Evolutionary conservation across 2,329 filamentous ascomycete genomes (phyloP).

Genomic region (Scedosporium minutisporum): DNA sequence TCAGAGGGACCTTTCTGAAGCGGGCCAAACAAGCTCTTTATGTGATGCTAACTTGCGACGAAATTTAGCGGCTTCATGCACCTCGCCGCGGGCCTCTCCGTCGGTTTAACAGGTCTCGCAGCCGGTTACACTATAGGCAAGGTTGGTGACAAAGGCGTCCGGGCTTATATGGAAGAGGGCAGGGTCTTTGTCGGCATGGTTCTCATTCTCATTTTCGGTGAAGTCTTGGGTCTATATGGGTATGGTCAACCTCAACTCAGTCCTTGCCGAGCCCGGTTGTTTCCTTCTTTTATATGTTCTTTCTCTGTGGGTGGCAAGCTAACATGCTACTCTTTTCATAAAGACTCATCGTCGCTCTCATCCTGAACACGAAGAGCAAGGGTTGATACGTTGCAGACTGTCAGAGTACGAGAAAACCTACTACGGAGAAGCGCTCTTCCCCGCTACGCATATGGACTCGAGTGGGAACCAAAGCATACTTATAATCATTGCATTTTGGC

Average conservation of each 20-base stretch:
- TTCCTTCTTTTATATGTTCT: neutral
- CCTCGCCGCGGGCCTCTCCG: constrained; percentile 78
- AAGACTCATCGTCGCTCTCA: constrained; percentile 84
- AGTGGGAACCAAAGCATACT: neutral
- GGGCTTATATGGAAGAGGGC: constrained; percentile 92
- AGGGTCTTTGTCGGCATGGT: constrained; percentile 98
- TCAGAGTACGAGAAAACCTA: neutral
- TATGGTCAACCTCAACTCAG: constrained; percentile 34
- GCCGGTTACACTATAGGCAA: constrained; percentile 95
- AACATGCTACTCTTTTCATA: constrained; percentile 1
- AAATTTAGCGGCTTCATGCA: constrained; percentile 74
- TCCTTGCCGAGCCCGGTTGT: too few species aligned
- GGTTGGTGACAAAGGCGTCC: constrained; percentile 87
- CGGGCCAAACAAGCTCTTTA: neutral
- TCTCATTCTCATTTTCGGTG: constrained; percentile 94
- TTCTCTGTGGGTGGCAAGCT: neutral
- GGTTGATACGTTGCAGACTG: constrained; percentile 28
- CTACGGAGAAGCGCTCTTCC: too few species aligned
- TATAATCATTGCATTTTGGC: neutral
- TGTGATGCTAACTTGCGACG: neutral
- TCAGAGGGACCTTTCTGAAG: neutral
- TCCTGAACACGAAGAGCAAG: constrained; percentile 80
- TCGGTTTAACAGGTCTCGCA: constrained; percentile 84
- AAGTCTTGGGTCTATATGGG: constrained; percentile 95
- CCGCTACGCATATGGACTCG: neutral